A percentile compares a stretch with the other conserved stretches of the same genome.
Evolutionary conservation across 441 rosid genomes (phyloP).

Genomic region (Erodium texanum): DNA sequence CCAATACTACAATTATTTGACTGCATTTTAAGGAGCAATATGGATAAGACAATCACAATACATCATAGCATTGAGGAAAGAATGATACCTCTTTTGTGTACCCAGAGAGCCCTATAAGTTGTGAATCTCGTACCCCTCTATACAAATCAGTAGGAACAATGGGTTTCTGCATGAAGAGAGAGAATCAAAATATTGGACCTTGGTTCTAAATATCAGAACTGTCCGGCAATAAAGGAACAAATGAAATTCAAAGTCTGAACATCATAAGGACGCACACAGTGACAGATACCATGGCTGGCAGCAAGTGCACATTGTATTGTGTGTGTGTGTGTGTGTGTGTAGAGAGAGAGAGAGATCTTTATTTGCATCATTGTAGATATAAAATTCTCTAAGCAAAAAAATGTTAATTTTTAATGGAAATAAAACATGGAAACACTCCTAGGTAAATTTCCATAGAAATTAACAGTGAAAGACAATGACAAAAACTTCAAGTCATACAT

Average conservation of each 20-base stretch:
- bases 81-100: slow-evolving; percentile 75
- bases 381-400: not conserved
- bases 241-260: not conserved
- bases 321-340: not conserved
- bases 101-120: slow-evolving; percentile 87
- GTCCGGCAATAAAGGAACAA: not conserved
- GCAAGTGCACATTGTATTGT: not conserved
- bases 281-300: not conserved
- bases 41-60: not conserved
- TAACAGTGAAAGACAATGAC: not conserved
- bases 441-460: not conserved
- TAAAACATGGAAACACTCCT: not conserved
- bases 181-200: slow-evolving; percentile 1
- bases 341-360: not conserved
- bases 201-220: not conserved
- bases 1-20: not conserved
- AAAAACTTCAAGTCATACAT: not conserved
- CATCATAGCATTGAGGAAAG: slow-evolving; percentile 10
- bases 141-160: slow-evolving; percentile 64
- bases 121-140: slow-evolving; percentile 72
- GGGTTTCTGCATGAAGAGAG: slow-evolving; percentile 52
- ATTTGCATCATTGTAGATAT: not conserved
- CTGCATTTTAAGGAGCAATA: not conserved
- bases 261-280: not conserved
- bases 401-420: not conserved